Evolutionary conservation across 2,329 filamentous ascomycete genomes (phyloP), one percentile per base, ranked within the genome.

Genomic region (Aspergillus tanneri): DNA sequence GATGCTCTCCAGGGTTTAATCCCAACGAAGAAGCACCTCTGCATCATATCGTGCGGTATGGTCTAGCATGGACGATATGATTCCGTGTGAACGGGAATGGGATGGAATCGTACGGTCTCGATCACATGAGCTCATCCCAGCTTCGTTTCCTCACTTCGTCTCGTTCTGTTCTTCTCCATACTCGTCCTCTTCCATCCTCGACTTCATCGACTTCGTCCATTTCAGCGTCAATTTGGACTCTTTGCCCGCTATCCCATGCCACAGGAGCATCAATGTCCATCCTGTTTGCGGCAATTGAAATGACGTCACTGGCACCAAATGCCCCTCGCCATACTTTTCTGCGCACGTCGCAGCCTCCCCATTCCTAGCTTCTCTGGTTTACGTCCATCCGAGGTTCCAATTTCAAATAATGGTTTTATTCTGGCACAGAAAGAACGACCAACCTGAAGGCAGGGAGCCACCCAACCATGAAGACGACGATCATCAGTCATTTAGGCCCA

Each of bases 391-490:
- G 12, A 18, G 6, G 14, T 16, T 10, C 19, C 14, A 19, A 9
- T 16, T 18, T 19, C 7, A 3, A 10, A 38, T 9, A 23, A 45
- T 45, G 43, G 34, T 36, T 6, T 24, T 34, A 37, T 24, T 45
- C 7, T 45, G 43, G 43, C 9, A 28, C 12, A 37, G n/a, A 21
- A 38, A 22, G 37, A 35, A 19, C 10, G 46, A 48, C 14, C 24
- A 23, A 2, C n/a, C 16, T 12, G 23, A 32, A 14, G 11, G 12
- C 4, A 11, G 18, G 14, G 24, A 42, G 4, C 46, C 36, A 19
- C 24, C 23, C 2, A 8, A 10, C 23, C 30, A 35, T 7, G 21
- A 42, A 6, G 25, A 39, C 12, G 22, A 43, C 10, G 46, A 21
- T 21, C 40, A 21, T 8, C 40, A 19, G 24, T 36, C 35, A 14